Evolutionary conservation across 208 protist genomes (phyloP), one percentile per base, ranked within the genome.

Genomic region (Trypanosoma platydactyli): DNA sequence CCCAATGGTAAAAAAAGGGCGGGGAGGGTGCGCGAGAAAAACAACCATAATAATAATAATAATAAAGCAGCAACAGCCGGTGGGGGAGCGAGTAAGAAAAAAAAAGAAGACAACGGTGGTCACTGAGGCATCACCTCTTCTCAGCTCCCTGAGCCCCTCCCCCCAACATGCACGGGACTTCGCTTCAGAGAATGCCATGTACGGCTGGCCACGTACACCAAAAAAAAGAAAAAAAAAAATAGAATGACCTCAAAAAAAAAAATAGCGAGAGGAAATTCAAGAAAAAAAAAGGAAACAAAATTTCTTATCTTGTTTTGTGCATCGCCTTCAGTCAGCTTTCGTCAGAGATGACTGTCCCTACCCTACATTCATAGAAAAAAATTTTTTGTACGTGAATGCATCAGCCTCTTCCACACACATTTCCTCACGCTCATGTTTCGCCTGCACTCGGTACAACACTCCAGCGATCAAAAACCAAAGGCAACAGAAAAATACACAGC

Each of bases 231-330:
- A 38, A 38, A 3, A 38, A 3, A 3, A 38, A 38, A 38, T 38
- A 3, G 3, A 5, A 35, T n/a, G n/a, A 40, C 27, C 51, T 54
- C 11, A 27, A 75, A 46, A 69, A 27, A 59, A 15, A 58, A 55
- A 16, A 53, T 1, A 59, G 49, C 3, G 12, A 27, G 62, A 20
- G 3, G 7, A 35, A 40, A 45, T 53, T 54, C 11, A 27, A 75
- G 40, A 69, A 27, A 59, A 15, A 58, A 55, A 16, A 53, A 40
- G 48, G 29, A 71, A 65, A 41, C 53, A 64, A 68, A 20, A 6
- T 25, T 44, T n/a, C 51, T 63, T 52, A 0, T 25, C 25, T 38
- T 7, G 11, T 27, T 29, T 48, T 33, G 33, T 29, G 16, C 49
- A 30, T 61, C n/a, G n/a, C n/a, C n/a, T n/a, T n/a, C n/a, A n/a